Percentiles rank a stretch among this genome's conserved stretches.
Evolutionary conservation across 257 asterid genomes (phyloP).

Genomic region (Marsdenia floribunda): DNA sequence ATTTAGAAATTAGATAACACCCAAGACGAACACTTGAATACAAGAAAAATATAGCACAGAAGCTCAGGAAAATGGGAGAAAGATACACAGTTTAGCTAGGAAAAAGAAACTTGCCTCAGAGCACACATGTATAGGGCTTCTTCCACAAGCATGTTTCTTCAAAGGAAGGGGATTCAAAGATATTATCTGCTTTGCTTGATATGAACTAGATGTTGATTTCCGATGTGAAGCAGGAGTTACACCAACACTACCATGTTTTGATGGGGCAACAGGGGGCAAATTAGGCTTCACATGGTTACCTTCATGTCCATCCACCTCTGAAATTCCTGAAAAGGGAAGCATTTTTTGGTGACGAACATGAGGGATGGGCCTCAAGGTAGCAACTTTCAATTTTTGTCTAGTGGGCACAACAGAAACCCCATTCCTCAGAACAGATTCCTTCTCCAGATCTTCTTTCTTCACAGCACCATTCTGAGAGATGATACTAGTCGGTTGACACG

Average conservation of each 20-base stretch:
- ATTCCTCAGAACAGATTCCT: slow-evolving; percentile 32
- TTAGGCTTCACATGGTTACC: slow-evolving; percentile 53
- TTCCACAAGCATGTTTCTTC: slow-evolving; percentile 92
- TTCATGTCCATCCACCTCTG: slow-evolving; percentile 43
- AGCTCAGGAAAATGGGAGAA: not conserved
- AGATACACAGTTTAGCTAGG: not conserved
- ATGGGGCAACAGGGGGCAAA: slow-evolving; percentile 50
- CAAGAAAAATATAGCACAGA: not conserved
- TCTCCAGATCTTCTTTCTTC: slow-evolving; percentile 38
- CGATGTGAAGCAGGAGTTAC: slow-evolving; percentile 51
- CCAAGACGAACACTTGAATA: not conserved
- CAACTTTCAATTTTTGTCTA: slow-evolving; percentile 54
- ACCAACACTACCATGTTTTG: slow-evolving; percentile 52
- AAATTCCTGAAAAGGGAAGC: slow-evolving; percentile 81
- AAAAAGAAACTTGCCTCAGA: slow-evolving; percentile 58
- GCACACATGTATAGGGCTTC: slow-evolving; percentile 88
- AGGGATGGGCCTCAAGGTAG: slow-evolving; percentile 95
- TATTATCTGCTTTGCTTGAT: slow-evolving; percentile 87
- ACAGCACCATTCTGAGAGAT: slow-evolving; percentile 25
- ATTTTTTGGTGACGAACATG: slow-evolving; percentile 88
- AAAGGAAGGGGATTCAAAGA: slow-evolving; percentile 94
- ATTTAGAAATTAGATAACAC: not conserved
- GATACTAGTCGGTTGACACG: slow-evolving; percentile 30
- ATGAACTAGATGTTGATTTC: slow-evolving; percentile 54
- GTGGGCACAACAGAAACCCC: slow-evolving; percentile 36